Evolutionary conservation across 2,329 filamentous ascomycete species (phyloP).

Genomic region (Intubia oerlemansii): DNA sequence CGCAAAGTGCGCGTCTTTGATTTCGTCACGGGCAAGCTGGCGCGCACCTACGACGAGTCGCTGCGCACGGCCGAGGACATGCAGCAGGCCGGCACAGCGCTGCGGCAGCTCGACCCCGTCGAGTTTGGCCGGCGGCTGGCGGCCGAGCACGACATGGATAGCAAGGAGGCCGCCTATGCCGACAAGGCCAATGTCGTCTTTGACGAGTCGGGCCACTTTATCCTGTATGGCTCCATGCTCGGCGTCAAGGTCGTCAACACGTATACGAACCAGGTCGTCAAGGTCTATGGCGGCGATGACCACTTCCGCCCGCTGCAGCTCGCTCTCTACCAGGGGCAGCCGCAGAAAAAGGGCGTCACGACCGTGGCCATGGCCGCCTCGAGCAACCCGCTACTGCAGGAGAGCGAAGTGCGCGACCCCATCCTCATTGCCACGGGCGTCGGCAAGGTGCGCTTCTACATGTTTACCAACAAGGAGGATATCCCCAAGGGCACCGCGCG

Average conservation of each 20-base stretch:
- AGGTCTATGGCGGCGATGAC: conserved; percentile 79
- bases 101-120: conserved; percentile 65
- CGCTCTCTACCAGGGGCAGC: conserved; percentile 80
- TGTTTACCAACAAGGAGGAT: conserved; percentile 84
- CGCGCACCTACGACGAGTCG: conserved; percentile 89
- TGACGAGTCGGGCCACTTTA: conserved; percentile 88
- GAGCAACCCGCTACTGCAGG: conserved; percentile 76
- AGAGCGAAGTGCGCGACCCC: conserved; percentile 77
- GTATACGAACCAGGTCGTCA: conserved; percentile 78
- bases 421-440: conserved; percentile 70
- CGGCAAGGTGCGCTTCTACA: conserved; percentile 84
- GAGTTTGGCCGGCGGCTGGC: conserved; percentile 82
- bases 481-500: conserved; percentile 52
- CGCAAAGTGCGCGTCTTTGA: conserved; percentile 87
- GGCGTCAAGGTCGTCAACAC: conserved; percentile 94
- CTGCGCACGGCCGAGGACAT: conserved; percentile 75
- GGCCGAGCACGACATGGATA: conserved; percentile 67
- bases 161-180: conserved; percentile 35
- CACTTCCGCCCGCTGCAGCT: conserved; percentile 67
- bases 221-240: conserved; percentile 79
- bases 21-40: conserved; percentile 70
- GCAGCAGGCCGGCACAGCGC: conserved; percentile 78
- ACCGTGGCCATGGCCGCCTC: conserved; percentile 96
- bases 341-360: conserved; percentile 79
- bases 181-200: conserved; percentile 73